phyloP scores from a whole-genome alignment of 1,284 basidiomycete genomes.

The Malassezia japonica region DNA sequence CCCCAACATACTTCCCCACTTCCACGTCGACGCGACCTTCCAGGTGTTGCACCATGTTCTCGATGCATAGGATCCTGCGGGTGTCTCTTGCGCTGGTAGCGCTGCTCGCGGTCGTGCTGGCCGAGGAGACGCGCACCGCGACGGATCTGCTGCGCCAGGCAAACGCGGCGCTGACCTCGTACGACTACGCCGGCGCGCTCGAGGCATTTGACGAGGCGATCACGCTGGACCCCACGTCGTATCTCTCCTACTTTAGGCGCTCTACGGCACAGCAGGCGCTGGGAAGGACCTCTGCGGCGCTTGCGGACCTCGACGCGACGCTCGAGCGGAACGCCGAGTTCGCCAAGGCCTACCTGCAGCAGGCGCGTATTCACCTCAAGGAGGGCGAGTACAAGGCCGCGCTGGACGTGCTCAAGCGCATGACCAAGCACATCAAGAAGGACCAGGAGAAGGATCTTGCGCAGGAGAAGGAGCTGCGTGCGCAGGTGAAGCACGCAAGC shows the following conservation, averaged over 20 bases:
- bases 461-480: conserved; percentile 1
- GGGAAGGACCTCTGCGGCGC: conserved; percentile 35
- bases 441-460: background rate
- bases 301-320: conserved; percentile 32
- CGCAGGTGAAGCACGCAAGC: background rate
- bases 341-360: conserved; percentile 38
- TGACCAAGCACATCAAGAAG: background rate
- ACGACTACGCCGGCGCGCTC: conserved; percentile 32
- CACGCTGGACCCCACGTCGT: conserved; percentile 29
- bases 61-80: conserved; percentile 1
- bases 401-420: conserved; percentile 17
- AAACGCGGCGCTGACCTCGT: conserved; percentile 31
- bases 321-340: conserved; percentile 39
- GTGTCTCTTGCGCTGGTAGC: background rate
- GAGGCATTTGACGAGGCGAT: conserved; percentile 34
- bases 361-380: conserved; percentile 35
- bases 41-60: background rate
- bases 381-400: conserved; percentile 39
- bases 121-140: conserved; percentile 1
- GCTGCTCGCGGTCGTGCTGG: background rate
- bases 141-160: conserved; percentile 19
- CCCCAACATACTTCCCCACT: background rate
- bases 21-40: background rate
- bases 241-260: conserved; percentile 42
- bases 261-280: conserved; percentile 44